phyloP scores from a whole-genome alignment of 257 asterid species.

The Thymus quinquecostatus region DNA sequence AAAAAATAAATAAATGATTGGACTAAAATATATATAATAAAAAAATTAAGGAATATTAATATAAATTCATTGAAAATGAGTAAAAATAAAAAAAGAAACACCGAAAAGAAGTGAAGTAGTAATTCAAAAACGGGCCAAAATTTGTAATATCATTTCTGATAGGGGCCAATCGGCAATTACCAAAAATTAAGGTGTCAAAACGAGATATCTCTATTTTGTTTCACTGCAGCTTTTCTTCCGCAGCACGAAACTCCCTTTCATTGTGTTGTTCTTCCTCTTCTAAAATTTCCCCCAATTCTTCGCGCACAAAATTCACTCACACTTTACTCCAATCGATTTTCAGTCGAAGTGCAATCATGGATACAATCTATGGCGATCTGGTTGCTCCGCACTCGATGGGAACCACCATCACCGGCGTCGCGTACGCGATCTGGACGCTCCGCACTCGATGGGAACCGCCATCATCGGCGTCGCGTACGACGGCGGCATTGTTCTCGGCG shows the following conservation, averaged over 20 bases:
- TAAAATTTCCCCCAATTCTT: background rate
- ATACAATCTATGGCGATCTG: slow-evolving; percentile 51
- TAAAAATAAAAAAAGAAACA: too few species aligned
- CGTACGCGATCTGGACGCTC: too few species aligned
- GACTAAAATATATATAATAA: too few species aligned
- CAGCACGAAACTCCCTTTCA: slow-evolving; percentile 32
- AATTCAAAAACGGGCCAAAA: background rate
- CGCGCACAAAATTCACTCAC: background rate
- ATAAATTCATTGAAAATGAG: too few species aligned
- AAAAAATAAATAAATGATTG: too few species aligned
- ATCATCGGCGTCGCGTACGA: slow-evolving; percentile 86
- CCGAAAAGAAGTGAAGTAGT: too few species aligned
- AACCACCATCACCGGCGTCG: too few species aligned
- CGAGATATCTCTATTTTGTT: too few species aligned
- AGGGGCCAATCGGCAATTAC: too few species aligned
- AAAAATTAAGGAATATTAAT: too few species aligned
- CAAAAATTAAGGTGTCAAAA: background rate
- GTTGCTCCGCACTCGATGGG: slow-evolving; percentile 76
- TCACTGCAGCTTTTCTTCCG: slow-evolving; percentile 26
- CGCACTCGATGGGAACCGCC: slow-evolving; percentile 56
- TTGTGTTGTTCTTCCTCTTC: background rate
- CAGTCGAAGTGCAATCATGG: slow-evolving; percentile 43
- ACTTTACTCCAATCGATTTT: slow-evolving; percentile 7
- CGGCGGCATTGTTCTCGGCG: slow-evolving; percentile 93
- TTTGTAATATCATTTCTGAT: background rate